Conservation (phyloP, 2,329 filamentous ascomycete species). For the Ascochyta lentis region DNA sequence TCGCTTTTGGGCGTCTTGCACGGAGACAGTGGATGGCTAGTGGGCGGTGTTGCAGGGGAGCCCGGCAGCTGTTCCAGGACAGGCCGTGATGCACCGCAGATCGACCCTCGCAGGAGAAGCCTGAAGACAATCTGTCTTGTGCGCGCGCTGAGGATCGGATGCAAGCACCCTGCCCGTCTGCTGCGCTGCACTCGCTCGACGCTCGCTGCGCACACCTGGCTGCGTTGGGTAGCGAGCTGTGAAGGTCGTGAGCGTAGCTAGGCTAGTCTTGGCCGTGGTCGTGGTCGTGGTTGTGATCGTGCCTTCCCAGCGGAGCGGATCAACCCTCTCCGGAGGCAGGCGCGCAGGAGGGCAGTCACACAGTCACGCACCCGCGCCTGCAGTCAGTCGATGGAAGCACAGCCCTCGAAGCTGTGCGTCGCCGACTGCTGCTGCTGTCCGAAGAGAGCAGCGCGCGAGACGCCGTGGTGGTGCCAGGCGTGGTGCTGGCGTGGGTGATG, state of each 20-base stretch:
- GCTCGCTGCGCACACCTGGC: too few relatives aligned
- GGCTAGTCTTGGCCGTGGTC: too few relatives aligned
- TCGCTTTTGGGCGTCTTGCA: conserved; percentile 49
- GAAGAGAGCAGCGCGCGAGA: conserved; percentile 19
- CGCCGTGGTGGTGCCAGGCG: conserved; percentile 10
- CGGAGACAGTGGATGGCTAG: conserved; percentile 22
- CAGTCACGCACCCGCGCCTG: conserved; percentile 18
- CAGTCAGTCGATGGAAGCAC: conserved; percentile 17
- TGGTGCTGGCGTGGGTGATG: conserved; percentile 14
- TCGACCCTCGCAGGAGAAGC: conserved; percentile 42
- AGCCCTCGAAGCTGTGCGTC: conserved; percentile 14
- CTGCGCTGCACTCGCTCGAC: background rate
- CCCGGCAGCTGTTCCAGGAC: conserved; percentile 42
- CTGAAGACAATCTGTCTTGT: conserved; percentile 25
- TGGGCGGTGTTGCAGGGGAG: conserved; percentile 30
- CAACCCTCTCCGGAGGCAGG: conserved; percentile 24
- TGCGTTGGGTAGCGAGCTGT: too few relatives aligned
- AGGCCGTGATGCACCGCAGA: conserved; percentile 51
- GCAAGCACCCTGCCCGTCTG: conserved; percentile 26
- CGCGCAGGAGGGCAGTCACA: too few relatives aligned
- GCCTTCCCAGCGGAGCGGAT: conserved; percentile 28
- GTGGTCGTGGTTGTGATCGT: background rate
- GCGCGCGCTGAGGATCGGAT: conserved; percentile 29
- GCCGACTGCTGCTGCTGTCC: conserved; percentile 20
- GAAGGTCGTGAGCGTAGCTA: too few relatives aligned